Base-by-base conservation (phyloP, 371 early-diverging fungal genomes). In the Sporodiniella umbellata region DNA sequence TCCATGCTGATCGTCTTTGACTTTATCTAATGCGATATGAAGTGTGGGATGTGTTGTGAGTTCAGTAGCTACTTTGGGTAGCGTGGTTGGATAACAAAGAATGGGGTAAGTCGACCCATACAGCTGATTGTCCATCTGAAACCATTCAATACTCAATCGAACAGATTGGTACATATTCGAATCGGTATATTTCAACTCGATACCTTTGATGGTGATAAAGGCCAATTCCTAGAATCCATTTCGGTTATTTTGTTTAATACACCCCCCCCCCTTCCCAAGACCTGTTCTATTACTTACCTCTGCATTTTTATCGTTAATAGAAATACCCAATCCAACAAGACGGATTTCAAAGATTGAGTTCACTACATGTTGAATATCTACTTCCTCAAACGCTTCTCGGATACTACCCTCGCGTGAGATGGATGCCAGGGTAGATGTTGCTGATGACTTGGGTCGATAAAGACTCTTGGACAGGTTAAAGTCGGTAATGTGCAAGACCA, bases 41-140 rank as follows among this genome's bases (percentile, higher is more conserved):
- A 88, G 18, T 51, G 65, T 48, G 43, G 87, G 87, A 26, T 79
- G 81, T 2, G 62, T 58, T 7, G 68, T 61, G 17, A 54, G 28
- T 21, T 83, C 80, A 24, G 73, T 63, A 3, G 73, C 66, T 22
- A 72, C 66, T 51, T 78, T 82, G 1, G 83, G 79, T 12, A 90
- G 58, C 0, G 83, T 84, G 2, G 93, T 84, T 6, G 95, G 95
- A 53, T 86, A 95, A 15, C 92, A 59, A 2, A 94, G 65, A 23
- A 95, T 93, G 0, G 93, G 93, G 48, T 85, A 87, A 12, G 80
- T 60, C 0, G 86, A 75, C 4, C 83, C 84, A 38, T 81, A 79
- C 4, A 90, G 62, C 62, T 95, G 95, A 60, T 95, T 93, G 66
- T 95, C 95, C 35, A 94, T 70, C 61, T 74, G 93, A 2, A 94